Conservation (phyloP, 2,329 filamentous ascomycete species). For the Colletotrichum karsti region DNA sequence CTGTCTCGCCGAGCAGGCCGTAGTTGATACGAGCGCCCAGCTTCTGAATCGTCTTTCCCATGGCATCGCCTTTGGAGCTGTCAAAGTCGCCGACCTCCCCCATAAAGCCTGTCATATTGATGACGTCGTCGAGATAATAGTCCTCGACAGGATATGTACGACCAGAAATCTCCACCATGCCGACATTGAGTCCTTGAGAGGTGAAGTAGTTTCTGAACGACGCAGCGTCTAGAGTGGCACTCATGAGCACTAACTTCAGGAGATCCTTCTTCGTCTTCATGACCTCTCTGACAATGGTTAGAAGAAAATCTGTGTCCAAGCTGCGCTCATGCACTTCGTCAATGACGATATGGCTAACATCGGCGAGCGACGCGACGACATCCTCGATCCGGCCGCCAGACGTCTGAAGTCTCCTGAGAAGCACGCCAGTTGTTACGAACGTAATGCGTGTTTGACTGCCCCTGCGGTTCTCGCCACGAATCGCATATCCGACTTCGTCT, state of each 20-base stretch:
- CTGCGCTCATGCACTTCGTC: conserved; percentile 97
- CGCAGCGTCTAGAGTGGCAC: conserved; percentile 89
- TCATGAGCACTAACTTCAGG: conserved; percentile 93
- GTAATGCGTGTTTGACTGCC: conserved; percentile 84
- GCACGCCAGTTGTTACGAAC: conserved; percentile 94
- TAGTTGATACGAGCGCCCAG: conserved; percentile 92
- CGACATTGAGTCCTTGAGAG: conserved; percentile 72
- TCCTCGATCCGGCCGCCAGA: conserved; percentile 84
- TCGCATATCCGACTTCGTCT: conserved; percentile 89
- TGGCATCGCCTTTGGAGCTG: conserved; percentile 54
- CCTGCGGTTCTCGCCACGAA: conserved; percentile 87
- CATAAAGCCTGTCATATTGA: conserved; percentile 80
- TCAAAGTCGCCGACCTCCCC: conserved; percentile 56
- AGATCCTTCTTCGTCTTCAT: conserved; percentile 78
- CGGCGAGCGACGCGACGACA: conserved; percentile 81
- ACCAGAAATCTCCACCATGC: conserved; percentile 85
- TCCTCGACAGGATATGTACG: conserved; percentile 91
- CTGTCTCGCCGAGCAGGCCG: conserved; percentile 81
- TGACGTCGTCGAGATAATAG: conserved; percentile 87
- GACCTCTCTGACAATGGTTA: conserved; percentile 87
- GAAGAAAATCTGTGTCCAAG: conserved; percentile 91
- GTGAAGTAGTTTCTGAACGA: conserved; percentile 88
- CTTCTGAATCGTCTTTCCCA: conserved; percentile 76
- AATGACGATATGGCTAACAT: conserved; percentile 94
- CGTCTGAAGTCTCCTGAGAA: conserved; percentile 90